These are phyloP conservation scores for Ascochyta rabiei DNA, from an alignment of 2,329 filamentous ascomycete species.

Conservation along the genomic window DNA sequence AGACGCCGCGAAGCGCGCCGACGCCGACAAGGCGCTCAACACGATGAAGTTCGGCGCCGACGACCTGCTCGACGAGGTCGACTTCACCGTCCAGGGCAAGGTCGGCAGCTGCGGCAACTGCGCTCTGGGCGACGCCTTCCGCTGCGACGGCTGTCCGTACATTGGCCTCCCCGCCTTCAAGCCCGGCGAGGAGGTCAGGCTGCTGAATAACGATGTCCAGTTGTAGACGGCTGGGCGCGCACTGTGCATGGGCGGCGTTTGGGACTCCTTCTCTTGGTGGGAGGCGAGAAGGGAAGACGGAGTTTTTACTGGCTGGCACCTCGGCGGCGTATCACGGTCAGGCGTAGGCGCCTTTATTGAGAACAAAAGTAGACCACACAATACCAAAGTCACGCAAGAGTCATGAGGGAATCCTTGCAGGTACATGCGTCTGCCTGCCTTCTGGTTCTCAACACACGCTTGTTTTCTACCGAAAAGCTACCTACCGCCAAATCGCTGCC, in stretches of 20 bases:
- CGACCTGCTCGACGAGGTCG: constrained; percentile 80
- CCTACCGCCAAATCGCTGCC: not conserved
- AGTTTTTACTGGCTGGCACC: not conserved
- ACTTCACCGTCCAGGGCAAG: constrained; percentile 98
- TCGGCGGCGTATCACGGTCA: not conserved
- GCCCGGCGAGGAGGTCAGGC: constrained; percentile 88
- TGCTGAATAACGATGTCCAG: constrained; percentile 86
- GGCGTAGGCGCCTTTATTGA: not conserved
- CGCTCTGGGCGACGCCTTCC: constrained; percentile 82
- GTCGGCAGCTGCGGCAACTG: constrained; percentile 95
- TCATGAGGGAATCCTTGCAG: not conserved
- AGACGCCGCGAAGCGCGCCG: constrained; percentile 70
- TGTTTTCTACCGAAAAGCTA: not conserved
- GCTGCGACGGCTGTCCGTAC: constrained; percentile 74
- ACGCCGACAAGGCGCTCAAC: constrained; percentile 69
- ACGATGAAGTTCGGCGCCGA: constrained; percentile 73
- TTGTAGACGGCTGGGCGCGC: constrained; percentile 57
- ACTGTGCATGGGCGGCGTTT: constrained; percentile 11
- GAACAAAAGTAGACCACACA: not conserved
- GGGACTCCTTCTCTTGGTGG: not conserved
- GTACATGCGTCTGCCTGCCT: not conserved
- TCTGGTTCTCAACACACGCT: not conserved
- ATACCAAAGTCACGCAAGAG: not conserved
- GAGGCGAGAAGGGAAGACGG: not conserved
- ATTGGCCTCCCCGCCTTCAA: constrained; percentile 95